Base-by-base conservation (phyloP, 805 yeast genomes). In the Kazachstania psychrophila region DNA sequence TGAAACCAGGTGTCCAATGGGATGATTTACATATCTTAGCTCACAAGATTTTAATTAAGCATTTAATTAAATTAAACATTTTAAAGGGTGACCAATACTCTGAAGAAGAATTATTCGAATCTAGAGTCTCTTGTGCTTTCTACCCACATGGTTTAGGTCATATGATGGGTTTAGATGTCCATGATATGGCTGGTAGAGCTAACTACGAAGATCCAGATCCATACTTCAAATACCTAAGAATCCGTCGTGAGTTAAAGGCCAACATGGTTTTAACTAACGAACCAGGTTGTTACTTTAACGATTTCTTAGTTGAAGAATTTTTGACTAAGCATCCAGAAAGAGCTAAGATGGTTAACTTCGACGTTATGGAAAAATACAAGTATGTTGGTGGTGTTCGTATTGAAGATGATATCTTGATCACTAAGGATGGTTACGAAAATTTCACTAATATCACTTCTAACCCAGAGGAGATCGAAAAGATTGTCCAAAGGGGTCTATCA, bases 81-180 rank as follows among this genome's bases (percentile, higher is more conserved):
- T 85, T 89, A 65, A 71, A 71, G 39, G 39, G 31, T 26, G 71
- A 75, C 15, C 63, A 68, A 32, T 68, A 49, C 41, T 54, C 73
- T 4, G 75, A 65, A 13, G 72, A 78, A 15, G 92, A 86, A 45
- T 75, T 89, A 23, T 76, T 74, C 42, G 70, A 73, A 2, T 72
- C 94, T 34, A 71, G 77, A 39, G 75, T 80, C 5, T 75, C 94
- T 3, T 80, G 78, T 5, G 73, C 81, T 16, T 89, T 89, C 62
- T 85, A 78, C 60, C 98, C 98, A 2, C 98, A 92, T 54, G 98
- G 98, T 0, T 65, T 92, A 39, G 98, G 98, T 11, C 98, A 89
- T 55, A 66, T 86, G 52, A 62, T 89, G 28, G 98, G 98, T 17
- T 70, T 89, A 80, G 96, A 89, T 55, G 87, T 95, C 3, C 98